Evolutionary conservation across 2,329 filamentous ascomycete species (phyloP), one percentile per base, ranked within the genome.

Genomic region (Cordyceps fumosorosea): DNA sequence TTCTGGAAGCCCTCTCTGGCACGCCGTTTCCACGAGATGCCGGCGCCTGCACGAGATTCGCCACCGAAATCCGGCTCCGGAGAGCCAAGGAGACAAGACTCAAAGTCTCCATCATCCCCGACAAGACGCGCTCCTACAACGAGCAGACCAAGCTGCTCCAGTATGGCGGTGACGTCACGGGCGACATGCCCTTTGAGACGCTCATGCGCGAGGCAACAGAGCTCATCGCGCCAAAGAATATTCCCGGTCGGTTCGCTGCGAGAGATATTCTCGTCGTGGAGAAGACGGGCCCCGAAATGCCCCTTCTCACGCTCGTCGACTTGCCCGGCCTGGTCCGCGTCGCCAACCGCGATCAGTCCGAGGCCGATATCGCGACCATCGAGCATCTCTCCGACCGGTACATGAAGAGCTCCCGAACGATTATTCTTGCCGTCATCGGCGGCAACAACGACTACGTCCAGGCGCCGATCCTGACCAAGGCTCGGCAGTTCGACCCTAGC

Each of bases 1-100:
- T 86, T 1, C 78, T 88, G 2, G 84, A 87, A 67, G 84, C 84
- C n/a, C 76, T 88, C 44, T 86, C 84, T 0, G 83, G 83, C 26
- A 84, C 85, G 11, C 80, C 81, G 0, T 88, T 88, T 52, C 85
- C 84, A 0, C 76, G 81, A 61, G 82, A 84, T 64, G 82, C 83
- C 56, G 83, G 80, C 53, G 77, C 85, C 2, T 88, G 85, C 66
- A 88, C 85, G 0, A 76, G 84, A 20, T 87, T 86, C 64, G 80
- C 84, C 4, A 86, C 84, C 29, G 83, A 86, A 68, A 80, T 87
- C 62, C 75, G 83, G 5, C 73, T 85, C n/a, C 77, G 83, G 65
- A 69, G 80, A 66, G 69, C 80, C 29, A 72, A 78, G 67, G 72
- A 80, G 65, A 66, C 75, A 0, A 76, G 66, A 44, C 71, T 84